These are phyloP conservation scores for Aspergillus phoenicis DNA, from an alignment of 2,329 filamentous ascomycete species.

Conservation along the genomic window DNA sequence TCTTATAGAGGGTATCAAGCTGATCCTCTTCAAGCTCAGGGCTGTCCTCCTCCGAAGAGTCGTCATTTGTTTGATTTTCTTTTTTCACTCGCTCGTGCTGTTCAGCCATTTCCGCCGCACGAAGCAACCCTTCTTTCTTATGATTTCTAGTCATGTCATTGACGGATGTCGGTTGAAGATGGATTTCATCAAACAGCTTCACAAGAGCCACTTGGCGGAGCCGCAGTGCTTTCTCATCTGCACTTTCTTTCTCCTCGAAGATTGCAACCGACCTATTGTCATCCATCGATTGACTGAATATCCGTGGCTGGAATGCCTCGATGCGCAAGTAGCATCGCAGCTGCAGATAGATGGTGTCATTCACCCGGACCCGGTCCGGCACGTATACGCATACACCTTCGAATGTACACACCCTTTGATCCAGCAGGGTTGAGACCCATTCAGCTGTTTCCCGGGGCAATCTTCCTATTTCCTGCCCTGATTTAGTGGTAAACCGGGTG, in stretches of 20 bases:
- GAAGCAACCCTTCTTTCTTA: conserved; percentile 78
- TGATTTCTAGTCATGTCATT: conserved; percentile 75
- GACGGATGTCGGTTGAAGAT: conserved; percentile 72
- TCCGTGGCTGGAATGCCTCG: conserved; percentile 69
- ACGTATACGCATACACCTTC: conserved; percentile 87
- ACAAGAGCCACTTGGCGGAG: conserved; percentile 85
- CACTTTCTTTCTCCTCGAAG: conserved; percentile 83
- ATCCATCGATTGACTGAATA: conserved; percentile 56
- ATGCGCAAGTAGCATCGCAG: conserved; percentile 74
- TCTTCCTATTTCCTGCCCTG: conserved; percentile 81
- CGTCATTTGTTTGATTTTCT: conserved; percentile 42
- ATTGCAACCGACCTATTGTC: conserved; percentile 72
- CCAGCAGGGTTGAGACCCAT: conserved; percentile 90
- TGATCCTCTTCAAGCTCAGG: conserved; percentile 94
- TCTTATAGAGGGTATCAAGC: conserved; percentile 88
- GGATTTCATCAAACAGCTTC: conserved; percentile 85
- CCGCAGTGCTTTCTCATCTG: conserved; percentile 80
- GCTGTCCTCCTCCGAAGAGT: conserved; percentile 72
- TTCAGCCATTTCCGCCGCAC: conserved; percentile 86
- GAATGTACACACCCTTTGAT: conserved; percentile 85
- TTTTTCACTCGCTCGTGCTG: conserved; percentile 67
- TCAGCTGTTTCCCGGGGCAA: conserved; percentile 82
- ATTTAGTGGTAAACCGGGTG: conserved; percentile 82
- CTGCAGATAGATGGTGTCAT: conserved; percentile 93
- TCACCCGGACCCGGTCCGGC: conserved; percentile 80